Base-by-base conservation (phyloP, 768 basidiomycete genomes). In the Lyophyllum decastes region DNA sequence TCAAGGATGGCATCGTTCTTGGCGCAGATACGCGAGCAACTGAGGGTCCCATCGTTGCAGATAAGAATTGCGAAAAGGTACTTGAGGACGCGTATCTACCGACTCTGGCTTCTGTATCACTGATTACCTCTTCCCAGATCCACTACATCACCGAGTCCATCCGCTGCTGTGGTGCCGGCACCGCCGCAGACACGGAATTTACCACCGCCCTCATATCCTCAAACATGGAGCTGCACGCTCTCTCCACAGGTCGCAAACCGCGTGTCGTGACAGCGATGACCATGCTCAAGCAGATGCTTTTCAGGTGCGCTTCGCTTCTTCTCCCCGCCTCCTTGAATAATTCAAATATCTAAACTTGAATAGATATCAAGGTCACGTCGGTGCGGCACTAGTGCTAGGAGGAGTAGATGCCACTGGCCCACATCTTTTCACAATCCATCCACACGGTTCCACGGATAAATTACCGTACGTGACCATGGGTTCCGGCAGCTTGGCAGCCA, bases 11-110 rank as follows among this genome's bases (percentile, higher is more conserved):
- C 5, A 88, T 99, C 64, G 84, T 96, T 17, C 83, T 99, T 5
- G 97, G 96, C 46, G 97, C 97, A 14, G 97, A 98, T 73, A 99
- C 97, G 1, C 82, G 96, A 65, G 95, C 97, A 4, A 98, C 97
- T 0, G 92, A 88, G 59, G 97, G 96, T 1, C 83, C 85, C 22
- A 98, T 98, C 62, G 93, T 99, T 25, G 94, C 94, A 0, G 96
- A 98, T 79, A 98, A 99, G 85, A 99, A 99, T 76, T 99, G 97
- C 74, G 97, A 98, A 79, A 99, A 99, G 90, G 96, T 95, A 54
- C 47, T 76, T 63, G 8, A 30, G 17, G 41, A 22, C 47, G 16
- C 56, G 34, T 43, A 47, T 48, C 53, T 61, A 47, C 12, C 40
- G 40, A 45, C 50, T 26, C 19, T 21, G 38, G 24, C 33, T 52